Evolutionary conservation across 1,139 yeast genomes (phyloP).

Genomic region (Zygosaccharomyces pseudobailii): DNA sequence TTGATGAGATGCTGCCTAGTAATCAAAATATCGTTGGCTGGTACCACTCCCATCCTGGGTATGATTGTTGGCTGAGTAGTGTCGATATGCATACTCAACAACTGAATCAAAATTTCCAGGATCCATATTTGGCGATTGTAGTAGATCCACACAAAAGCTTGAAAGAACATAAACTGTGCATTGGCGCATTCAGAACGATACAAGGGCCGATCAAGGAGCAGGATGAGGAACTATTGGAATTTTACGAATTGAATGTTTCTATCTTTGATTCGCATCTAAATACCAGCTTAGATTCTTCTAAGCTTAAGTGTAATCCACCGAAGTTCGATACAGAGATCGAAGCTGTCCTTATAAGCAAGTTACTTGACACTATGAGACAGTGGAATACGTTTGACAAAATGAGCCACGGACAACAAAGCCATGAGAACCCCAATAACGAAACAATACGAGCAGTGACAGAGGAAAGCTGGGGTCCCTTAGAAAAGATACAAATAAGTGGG

Average conservation of each 20-base stretch:
- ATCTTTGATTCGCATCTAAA: constrained; percentile 60
- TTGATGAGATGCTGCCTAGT: constrained; percentile 53
- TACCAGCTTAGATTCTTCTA: constrained; percentile 11
- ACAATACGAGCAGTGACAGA: neutral
- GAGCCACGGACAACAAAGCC: neutral
- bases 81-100: constrained; percentile 86
- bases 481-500: neutral
- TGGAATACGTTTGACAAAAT: constrained; percentile 16
- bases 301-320: constrained; percentile 12
- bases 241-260: constrained; percentile 64
- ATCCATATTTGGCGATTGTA: constrained; percentile 85
- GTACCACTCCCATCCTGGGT: constrained; percentile 98
- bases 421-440: neutral
- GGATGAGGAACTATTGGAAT: constrained; percentile 66
- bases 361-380: constrained; percentile 24
- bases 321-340: constrained; percentile 10
- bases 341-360: constrained; percentile 11
- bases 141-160: constrained; percentile 75
- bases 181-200: constrained; percentile 83
- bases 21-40: constrained; percentile 74
- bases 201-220: constrained; percentile 46
- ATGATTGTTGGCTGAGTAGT: constrained; percentile 91
- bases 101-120: constrained; percentile 82
- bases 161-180: constrained; percentile 64
- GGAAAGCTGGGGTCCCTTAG: neutral